Percentiles rank a stretch among this genome's conserved stretches.
These are phyloP conservation scores for Platanthera guangdongensis DNA, from an alignment of 106 monocot species.

Conservation along the genomic window DNA sequence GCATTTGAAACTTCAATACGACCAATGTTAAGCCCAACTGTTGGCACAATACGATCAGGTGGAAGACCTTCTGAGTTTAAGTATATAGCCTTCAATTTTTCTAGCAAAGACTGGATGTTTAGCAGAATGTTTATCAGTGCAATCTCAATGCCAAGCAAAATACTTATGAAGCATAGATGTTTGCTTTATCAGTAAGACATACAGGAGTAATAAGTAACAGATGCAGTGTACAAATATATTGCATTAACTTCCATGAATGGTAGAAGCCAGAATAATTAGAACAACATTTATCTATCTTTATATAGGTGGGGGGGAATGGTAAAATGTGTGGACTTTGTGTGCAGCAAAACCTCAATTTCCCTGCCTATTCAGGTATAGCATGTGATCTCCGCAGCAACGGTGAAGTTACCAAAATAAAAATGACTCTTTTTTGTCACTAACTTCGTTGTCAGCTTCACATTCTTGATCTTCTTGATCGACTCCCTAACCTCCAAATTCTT, in stretches of 20 bases:
- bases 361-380: too few relatives aligned
- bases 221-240: background rate
- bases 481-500: too few relatives aligned
- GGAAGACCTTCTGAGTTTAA: conserved; percentile 73
- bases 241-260: background rate
- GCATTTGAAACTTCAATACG: conserved; percentile 77
- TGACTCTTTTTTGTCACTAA: too few relatives aligned
- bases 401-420: too few relatives aligned
- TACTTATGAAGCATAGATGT: background rate
- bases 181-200: background rate
- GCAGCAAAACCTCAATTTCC: too few relatives aligned
- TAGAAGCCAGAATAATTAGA: background rate
- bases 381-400: too few relatives aligned
- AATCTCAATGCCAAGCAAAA: background rate
- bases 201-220: background rate
- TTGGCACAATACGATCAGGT: conserved; percentile 91
- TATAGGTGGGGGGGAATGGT: too few relatives aligned
- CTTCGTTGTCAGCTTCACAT: too few relatives aligned
- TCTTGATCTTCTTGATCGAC: too few relatives aligned
- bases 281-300: too few relatives aligned
- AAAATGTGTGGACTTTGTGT: too few relatives aligned
- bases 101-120: conserved; percentile 67
- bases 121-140: background rate
- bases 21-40: conserved; percentile 96
- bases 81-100: conserved; percentile 86